Base-by-base conservation (phyloP, 352 stramenopile genomes). In the Pythium brachiatum region DNA sequence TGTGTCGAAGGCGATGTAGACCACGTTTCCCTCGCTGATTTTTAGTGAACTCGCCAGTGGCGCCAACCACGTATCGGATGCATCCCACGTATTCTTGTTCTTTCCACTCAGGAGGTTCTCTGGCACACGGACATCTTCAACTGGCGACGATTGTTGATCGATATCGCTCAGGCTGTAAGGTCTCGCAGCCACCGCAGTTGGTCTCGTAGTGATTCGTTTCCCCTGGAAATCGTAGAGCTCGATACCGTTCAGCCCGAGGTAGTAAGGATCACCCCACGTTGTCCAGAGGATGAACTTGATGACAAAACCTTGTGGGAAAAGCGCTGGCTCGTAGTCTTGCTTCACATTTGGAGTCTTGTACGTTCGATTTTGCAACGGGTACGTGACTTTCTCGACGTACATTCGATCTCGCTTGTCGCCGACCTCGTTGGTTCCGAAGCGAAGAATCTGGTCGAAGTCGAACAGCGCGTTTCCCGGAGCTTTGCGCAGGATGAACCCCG, bases 251-350 rank as follows among this genome's bases (percentile, higher is more conserved):
- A 95, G 69, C 0, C 87, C 87, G 1, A 96, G 57, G 48, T 92
- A 95, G 54, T 91, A 92, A 13, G 83, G 87, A 60, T 95, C 88
- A 0, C 88, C 88, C 84, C 83, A 95, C 13, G 86, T 89, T 18
- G 78, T 76, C 81, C 83, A 93, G 26, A 86, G 80, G 0, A 94
- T 66, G 12, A 95, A 66, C 58, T 96, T 94, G 51, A 97, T 68
- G n/a, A 92, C 54, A 50, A 92, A 92, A 1, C 90, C 88, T 61
- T 91, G 83, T 2, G 88, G 89, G 64, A 82, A 92, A 1, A 96
- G 62, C 13, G 73, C 68, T 9, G 88, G 70, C 60, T 97, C 90
- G 73, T 97, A 97, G 51, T 96, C 84, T 70, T 97, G 90, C 26
- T 71, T 58, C 1, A 97, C 62, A 9, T 82, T 69, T 13, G 86